Conservation (phyloP, 441 rosid species). For the Gossypium laxum region DNA sequence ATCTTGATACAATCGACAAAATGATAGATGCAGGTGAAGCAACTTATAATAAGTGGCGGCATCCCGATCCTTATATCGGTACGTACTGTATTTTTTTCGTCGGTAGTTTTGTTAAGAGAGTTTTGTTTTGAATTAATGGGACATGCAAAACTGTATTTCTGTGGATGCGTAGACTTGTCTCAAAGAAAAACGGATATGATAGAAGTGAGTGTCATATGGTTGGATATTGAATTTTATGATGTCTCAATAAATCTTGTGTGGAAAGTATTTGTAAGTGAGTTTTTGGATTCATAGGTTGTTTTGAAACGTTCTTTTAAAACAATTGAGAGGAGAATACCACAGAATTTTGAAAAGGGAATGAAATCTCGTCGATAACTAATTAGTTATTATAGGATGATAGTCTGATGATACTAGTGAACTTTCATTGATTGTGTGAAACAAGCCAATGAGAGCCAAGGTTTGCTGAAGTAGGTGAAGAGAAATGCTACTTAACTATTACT, state of each 20-base stretch:
- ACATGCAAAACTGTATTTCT: not conserved
- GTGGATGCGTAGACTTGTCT: not conserved
- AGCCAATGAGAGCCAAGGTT: not conserved
- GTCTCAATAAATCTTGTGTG: not conserved
- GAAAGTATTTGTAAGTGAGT: not conserved
- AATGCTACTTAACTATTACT: not conserved
- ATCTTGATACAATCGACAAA: constrained; percentile 66
- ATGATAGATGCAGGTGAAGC: constrained; percentile 71
- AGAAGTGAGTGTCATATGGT: not conserved
- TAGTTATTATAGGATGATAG: not conserved
- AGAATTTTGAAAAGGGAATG: not conserved
- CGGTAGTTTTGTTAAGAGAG: not conserved
- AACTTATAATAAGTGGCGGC: constrained; percentile 65
- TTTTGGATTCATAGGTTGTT: not conserved
- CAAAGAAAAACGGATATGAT: not conserved
- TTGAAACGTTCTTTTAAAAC: not conserved
- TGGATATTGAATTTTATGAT: not conserved
- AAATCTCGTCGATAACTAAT: not conserved
- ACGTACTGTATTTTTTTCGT: not conserved
- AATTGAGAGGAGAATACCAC: not conserved
- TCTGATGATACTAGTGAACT: not conserved
- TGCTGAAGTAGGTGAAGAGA: not conserved
- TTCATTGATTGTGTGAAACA: not conserved
- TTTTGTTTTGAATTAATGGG: not conserved
- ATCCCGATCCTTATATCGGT: constrained; percentile 98